Evolutionary conservation across 2,329 filamentous ascomycete species (phyloP), one percentile per base, ranked within the genome.

Genomic region (Talaromyces sp.): DNA sequence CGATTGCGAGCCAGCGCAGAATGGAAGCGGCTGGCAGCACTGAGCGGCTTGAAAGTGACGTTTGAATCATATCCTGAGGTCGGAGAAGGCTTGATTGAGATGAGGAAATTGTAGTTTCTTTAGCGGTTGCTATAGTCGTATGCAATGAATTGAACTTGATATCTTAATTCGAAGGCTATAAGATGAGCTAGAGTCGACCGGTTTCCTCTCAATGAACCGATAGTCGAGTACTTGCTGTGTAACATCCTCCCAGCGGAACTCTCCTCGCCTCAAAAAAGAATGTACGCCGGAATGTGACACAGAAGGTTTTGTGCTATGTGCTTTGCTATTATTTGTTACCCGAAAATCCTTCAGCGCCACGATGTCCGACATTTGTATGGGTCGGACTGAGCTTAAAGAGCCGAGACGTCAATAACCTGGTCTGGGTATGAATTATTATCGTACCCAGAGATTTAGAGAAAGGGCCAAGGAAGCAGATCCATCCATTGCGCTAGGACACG

Each of bases 11-110:
- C 70, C n/a, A 60, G 67, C n/a, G 53, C 59, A 0, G 74, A 77
- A 60, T 76, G 73, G 73, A 68, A 68, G 49, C 68, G 70, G 42
- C 64, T 77, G 61, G 74, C 74, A 4, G 64, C 64, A 4, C 60
- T 76, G 47, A 67, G 66, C 10, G 73, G 73, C 1, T 57, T 77
- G 30, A 58, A 69, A 47, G 70, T 77, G 2, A 73, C 70, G 1
- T 77, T 76, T 58, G 74, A 76, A 61, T 66, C 62, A 13, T 76
- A 73, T 65, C 72, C 72, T 9, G 61, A 57, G 2, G 64, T 64
- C 19, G 73, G 72, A 0, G 73, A 76, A 60, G 71, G 71, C 1
- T 61, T 77, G 57, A 66, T 77, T 17, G 73, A 77, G 65, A 74
- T 76, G 73, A 69, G 67, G 25, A 69, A 66, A 52, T 28, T 59